phyloP scores from a whole-genome alignment of 108 stramenopile genomes.

The Cyclotella choctawhatcheeana region DNA sequence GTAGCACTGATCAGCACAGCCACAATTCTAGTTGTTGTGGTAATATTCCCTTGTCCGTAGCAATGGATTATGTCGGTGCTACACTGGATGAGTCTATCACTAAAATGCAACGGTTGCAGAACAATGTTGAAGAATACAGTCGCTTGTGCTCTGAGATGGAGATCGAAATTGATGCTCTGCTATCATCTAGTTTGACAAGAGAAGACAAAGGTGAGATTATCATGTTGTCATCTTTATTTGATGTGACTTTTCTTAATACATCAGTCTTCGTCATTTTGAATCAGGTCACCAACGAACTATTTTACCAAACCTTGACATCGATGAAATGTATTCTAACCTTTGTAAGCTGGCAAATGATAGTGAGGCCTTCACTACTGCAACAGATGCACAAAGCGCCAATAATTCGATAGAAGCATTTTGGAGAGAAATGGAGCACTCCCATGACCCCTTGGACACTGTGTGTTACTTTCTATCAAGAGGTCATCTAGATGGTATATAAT shows the following conservation, averaged over 20 bases:
- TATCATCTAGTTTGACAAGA: constrained; percentile 17
- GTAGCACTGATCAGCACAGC: constrained; percentile 23
- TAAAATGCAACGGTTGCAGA: constrained; percentile 71
- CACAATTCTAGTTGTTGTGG: background rate
- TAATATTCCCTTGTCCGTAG: constrained; percentile 80
- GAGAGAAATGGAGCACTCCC: constrained; percentile 81
- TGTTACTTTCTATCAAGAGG: constrained; percentile 76
- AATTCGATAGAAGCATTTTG: constrained; percentile 72
- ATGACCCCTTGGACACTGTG: constrained; percentile 80
- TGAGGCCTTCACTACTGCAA: background rate
- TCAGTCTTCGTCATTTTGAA: background rate
- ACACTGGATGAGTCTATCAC: constrained; percentile 76
- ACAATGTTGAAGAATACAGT: constrained; percentile 76
- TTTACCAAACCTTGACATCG: constrained; percentile 62
- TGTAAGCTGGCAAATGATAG: constrained; percentile 42
- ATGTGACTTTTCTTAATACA: constrained; percentile 9
- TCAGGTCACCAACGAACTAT: constrained; percentile 7
- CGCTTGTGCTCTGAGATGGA: constrained; percentile 83
- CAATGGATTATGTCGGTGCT: constrained; percentile 81
- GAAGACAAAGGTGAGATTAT: constrained; percentile 4
- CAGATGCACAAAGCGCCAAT: background rate
- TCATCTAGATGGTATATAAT: constrained; percentile 31
- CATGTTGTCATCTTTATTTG: background rate
- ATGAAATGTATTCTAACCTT: constrained; percentile 76
- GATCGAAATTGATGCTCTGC: constrained; percentile 67